phyloP scores from a whole-genome alignment of 2,329 filamentous ascomycete species.

The Botryotinia calthae region DNA sequence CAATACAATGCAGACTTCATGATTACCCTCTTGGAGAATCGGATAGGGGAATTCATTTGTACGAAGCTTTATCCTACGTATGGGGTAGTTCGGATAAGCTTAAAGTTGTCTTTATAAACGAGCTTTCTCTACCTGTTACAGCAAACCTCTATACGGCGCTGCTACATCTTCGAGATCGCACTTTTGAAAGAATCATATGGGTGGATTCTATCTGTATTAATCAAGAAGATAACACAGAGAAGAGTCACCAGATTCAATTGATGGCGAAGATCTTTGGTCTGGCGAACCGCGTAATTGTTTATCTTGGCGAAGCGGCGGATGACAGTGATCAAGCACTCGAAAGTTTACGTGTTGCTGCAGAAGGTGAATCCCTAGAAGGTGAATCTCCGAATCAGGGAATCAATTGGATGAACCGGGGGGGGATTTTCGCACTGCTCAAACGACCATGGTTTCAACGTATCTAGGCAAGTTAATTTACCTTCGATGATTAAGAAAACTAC shows the following conservation, averaged over 20 bases:
- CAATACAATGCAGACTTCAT: neutral
- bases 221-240: neutral
- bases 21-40: slow-evolving; percentile 5
- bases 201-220: slow-evolving; percentile 19
- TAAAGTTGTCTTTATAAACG: slow-evolving; percentile 11
- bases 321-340: slow-evolving; percentile 18
- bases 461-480: slow-evolving; percentile 14
- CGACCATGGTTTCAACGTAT: slow-evolving; percentile 23
- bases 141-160: slow-evolving; percentile 21
- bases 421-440: slow-evolving; percentile 15
- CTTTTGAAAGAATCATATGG: slow-evolving; percentile 13
- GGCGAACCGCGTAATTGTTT: slow-evolving; percentile 24
- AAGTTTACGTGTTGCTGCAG: slow-evolving; percentile 12
- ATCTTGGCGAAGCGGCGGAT: slow-evolving; percentile 20
- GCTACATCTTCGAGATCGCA: slow-evolving; percentile 18
- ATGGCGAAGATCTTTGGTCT: slow-evolving; percentile 25
- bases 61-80: slow-evolving; percentile 22
- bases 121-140: neutral
- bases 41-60: neutral
- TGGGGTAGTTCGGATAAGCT: slow-evolving; percentile 8
- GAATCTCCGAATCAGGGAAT: neutral
- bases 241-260: slow-evolving; percentile 19
- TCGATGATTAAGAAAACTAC: neutral
- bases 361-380: too few relatives aligned
- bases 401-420: neutral